Percentiles rank a stretch among this genome's conserved stretches.
phyloP scores from a whole-genome alignment of 164 flowering plant genomes.

The Nelumbo lutea region DNA sequence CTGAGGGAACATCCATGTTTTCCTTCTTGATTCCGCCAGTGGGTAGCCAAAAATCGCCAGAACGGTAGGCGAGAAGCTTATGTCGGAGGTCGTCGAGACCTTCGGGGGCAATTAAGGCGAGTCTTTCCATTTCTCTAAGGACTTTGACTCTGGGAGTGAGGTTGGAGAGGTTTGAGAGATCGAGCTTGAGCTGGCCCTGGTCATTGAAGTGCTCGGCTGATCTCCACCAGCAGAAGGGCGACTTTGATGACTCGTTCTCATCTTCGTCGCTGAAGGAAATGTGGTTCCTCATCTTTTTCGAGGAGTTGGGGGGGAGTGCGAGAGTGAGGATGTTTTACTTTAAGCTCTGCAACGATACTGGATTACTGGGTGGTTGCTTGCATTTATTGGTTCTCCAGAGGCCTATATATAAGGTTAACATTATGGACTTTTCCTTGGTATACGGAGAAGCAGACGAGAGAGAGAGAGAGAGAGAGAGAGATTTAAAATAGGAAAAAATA shows the following conservation, averaged over 20 bases:
- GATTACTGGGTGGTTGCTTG: too few species aligned
- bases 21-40: constrained; percentile 64
- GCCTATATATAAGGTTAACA: background rate
- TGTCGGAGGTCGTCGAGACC: constrained; percentile 67
- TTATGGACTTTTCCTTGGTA: background rate
- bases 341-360: background rate
- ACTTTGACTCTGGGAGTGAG: constrained; percentile 49
- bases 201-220: constrained; percentile 32
- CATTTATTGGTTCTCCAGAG: background rate
- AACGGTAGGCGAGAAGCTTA: constrained; percentile 48
- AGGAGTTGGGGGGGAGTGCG: too few species aligned
- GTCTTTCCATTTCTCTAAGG: constrained; percentile 68
- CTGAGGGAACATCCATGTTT: constrained; percentile 54
- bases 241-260: constrained; percentile 21
- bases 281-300: constrained; percentile 14
- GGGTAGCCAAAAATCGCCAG: constrained; percentile 76
- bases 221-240: constrained; percentile 53
- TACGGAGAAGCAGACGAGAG: background rate
- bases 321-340: background rate
- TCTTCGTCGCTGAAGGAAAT: constrained; percentile 19
- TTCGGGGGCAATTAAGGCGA: constrained; percentile 46
- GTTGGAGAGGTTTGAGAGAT: constrained; percentile 21
- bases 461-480: background rate
- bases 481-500: background rate
- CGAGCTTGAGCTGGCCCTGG: constrained; percentile 25